A percentile compares a stretch with the other conserved stretches of the same genome.
Conservation (phyloP, 371 early-diverging fungal genomes). For the Mucor saturninus region DNA sequence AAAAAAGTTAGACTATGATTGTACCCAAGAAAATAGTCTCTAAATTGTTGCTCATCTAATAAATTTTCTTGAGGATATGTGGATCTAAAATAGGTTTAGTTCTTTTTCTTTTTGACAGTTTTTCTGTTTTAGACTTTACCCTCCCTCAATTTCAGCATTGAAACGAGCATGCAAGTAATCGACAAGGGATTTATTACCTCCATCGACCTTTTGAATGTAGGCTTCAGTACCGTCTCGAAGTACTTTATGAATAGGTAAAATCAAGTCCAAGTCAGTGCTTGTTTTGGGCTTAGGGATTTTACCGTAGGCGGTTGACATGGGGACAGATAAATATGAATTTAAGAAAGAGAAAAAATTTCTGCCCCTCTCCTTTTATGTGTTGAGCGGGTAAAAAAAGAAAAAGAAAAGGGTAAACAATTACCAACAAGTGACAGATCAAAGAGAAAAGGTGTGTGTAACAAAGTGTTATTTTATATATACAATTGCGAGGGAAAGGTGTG, state of each 20-base stretch:
- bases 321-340: neutral
- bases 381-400: no score
- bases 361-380: no score
- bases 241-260: constrained; percentile 53
- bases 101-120: no score
- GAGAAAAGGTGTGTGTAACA: no score
- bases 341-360: neutral
- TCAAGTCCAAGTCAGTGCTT: constrained; percentile 27
- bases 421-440: constrained; percentile 1
- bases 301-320: constrained; percentile 72
- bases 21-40: constrained; percentile 58
- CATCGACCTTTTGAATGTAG: constrained; percentile 36
- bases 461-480: neutral
- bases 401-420: no score
- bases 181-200: constrained; percentile 39
- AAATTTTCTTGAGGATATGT: constrained; percentile 76
- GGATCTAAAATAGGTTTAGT: constrained; percentile 35
- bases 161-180: constrained; percentile 59
- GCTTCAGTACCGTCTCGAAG: constrained; percentile 39
- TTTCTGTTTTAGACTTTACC: constrained; percentile 31
- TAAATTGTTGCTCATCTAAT: constrained; percentile 55
- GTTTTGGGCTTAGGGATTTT: constrained; percentile 52
- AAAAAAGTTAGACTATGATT: neutral
- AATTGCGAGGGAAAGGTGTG: neutral
- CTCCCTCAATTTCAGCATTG: constrained; percentile 67